Evolutionary conservation across 2,329 filamentous ascomycete species (phyloP).

Genomic region (Aureobasidium namibiae): DNA sequence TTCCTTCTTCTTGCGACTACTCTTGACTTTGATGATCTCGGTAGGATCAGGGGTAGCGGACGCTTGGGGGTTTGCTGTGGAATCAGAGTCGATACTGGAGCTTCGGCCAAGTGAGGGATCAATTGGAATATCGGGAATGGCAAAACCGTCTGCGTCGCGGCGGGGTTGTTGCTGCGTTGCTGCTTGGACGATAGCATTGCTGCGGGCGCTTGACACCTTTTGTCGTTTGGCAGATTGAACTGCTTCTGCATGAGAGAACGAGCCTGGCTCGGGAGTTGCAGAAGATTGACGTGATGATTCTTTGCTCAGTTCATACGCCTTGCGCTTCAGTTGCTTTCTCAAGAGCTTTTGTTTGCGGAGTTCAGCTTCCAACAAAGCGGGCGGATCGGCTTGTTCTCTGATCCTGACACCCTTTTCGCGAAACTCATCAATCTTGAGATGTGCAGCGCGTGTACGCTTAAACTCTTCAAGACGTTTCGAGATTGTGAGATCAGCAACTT

Average conservation of each 20-base stretch:
- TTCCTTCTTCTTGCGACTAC: slow-evolving; percentile 12
- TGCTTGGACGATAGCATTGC: slow-evolving; percentile 3
- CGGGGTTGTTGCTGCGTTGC: slow-evolving; percentile 18
- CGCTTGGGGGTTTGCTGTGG: slow-evolving; percentile 19
- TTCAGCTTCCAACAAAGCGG: slow-evolving; percentile 65
- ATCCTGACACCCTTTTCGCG: slow-evolving; percentile 57
- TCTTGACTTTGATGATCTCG: background rate
- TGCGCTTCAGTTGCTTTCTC: slow-evolving; percentile 24
- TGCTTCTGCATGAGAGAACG: slow-evolving; percentile 5
- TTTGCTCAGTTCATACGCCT: slow-evolving; percentile 14
- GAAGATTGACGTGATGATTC: slow-evolving; percentile 21
- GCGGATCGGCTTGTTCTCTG: slow-evolving; percentile 71
- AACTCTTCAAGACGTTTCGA: slow-evolving; percentile 89
- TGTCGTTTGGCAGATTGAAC: slow-evolving; percentile 16
- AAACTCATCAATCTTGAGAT: slow-evolving; percentile 82
- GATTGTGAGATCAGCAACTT: slow-evolving; percentile 89
- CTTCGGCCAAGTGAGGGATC: slow-evolving; percentile 16
- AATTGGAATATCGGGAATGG: slow-evolving; percentile 28
- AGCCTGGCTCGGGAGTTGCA: background rate
- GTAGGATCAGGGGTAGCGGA: background rate
- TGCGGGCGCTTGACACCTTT: slow-evolving; percentile 16
- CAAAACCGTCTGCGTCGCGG: slow-evolving; percentile 34
- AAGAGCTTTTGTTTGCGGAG: slow-evolving; percentile 34
- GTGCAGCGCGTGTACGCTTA: slow-evolving; percentile 73
- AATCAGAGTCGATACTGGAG: slow-evolving; percentile 19